These are phyloP conservation scores for Camelina sativa DNA, from an alignment of 345 rosid species.

Conservation along the genomic window DNA sequence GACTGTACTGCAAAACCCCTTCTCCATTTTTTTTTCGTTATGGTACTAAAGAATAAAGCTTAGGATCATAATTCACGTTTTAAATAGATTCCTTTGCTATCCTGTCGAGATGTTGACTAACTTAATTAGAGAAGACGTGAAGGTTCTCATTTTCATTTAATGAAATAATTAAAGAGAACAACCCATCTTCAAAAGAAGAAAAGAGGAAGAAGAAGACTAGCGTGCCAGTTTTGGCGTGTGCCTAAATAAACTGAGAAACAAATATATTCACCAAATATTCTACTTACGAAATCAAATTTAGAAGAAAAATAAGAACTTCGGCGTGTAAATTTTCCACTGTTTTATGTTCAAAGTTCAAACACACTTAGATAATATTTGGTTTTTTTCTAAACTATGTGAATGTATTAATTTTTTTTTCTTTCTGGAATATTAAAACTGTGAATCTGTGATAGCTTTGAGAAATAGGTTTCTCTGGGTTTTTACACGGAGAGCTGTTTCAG, in stretches of 20 bases:
- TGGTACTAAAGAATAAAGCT: no score
- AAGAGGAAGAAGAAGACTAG: background rate
- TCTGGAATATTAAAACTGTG: background rate
- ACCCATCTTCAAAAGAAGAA: slow-evolving; percentile 5
- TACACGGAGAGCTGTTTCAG: slow-evolving; percentile 25
- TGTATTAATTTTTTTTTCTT: background rate
- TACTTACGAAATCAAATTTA: background rate
- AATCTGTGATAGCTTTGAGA: background rate
- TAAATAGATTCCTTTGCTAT: no score
- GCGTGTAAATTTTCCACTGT: background rate
- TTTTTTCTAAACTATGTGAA: background rate
- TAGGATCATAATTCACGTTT: no score
- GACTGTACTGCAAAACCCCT: no score
- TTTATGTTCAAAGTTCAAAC: background rate
- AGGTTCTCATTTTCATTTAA: slow-evolving; percentile 17
- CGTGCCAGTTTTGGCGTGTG: slow-evolving; percentile 24
- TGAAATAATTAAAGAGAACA: background rate
- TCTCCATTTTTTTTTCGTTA: no score
- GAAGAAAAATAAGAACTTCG: background rate
- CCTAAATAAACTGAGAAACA: background rate
- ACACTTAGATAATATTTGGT: no score
- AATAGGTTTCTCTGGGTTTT: slow-evolving; percentile 6
- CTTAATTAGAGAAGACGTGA: slow-evolving; percentile 9
- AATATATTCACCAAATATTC: slow-evolving; percentile 8
- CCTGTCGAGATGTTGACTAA: background rate